Percentiles rank a stretch among this genome's conserved stretches.
phyloP scores from a whole-genome alignment of 345 rosid species.

The Trapa incisa region DNA sequence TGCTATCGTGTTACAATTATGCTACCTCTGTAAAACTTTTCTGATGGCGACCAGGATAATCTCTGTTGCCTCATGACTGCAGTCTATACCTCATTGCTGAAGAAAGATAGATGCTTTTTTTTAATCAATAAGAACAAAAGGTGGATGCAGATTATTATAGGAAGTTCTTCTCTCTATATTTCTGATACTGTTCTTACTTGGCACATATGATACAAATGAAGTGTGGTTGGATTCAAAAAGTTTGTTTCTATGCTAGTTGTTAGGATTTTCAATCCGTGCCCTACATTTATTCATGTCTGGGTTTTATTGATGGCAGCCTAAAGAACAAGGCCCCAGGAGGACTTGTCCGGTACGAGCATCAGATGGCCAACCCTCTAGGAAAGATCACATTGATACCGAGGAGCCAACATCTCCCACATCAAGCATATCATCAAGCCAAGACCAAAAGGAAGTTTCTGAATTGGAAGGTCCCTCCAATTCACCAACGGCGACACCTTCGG shows the following conservation, averaged over 20 bases:
- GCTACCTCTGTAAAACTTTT: background rate
- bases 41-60: background rate
- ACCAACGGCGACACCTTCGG: slow-evolving; percentile 24
- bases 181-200: too few relatives aligned
- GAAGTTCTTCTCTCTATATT: background rate
- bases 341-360: slow-evolving; percentile 22
- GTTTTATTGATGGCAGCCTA: slow-evolving; percentile 19
- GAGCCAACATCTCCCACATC: slow-evolving; percentile 54
- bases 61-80: too few relatives aligned
- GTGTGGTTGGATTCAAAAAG: background rate
- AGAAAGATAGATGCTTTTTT: too few relatives aligned
- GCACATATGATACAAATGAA: background rate
- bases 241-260: background rate
- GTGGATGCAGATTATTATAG: background rate
- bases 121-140: too few relatives aligned
- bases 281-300: background rate
- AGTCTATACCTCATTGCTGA: background rate
- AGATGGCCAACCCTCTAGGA: slow-evolving; percentile 24
- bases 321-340: slow-evolving; percentile 20
- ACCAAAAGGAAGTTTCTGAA: slow-evolving; percentile 27
- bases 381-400: slow-evolving; percentile 25
- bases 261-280: background rate
- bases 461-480: slow-evolving; percentile 28
- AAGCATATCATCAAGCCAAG: slow-evolving; percentile 58
- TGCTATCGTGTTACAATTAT: background rate